These are phyloP conservation scores for Selaginella tamariscina DNA, from an alignment of 75 land plant genomes.

Conservation along the genomic window DNA sequence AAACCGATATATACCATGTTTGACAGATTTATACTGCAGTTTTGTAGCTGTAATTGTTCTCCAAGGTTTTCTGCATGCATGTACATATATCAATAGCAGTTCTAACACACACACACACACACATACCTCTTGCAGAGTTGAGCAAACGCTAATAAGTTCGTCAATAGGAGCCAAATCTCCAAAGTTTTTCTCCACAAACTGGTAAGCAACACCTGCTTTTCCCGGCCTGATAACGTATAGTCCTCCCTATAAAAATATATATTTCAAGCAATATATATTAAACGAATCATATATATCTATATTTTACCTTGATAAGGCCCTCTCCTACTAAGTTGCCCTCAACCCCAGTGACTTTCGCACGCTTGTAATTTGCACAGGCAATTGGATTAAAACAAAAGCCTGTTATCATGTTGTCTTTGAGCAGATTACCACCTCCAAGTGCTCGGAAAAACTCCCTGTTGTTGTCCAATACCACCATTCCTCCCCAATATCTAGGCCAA, in stretches of 20 bases:
- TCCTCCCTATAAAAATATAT: too few relatives aligned
- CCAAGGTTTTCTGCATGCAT: too few relatives aligned
- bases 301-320: slow-evolving; percentile 42
- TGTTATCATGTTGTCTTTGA: slow-evolving; percentile 35
- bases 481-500: slow-evolving; percentile 71
- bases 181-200: slow-evolving; percentile 56
- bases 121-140: slow-evolving; percentile 22
- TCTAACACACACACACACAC: too few relatives aligned
- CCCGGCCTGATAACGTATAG: slow-evolving; percentile 36
- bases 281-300: too few relatives aligned
- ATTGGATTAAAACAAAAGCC: slow-evolving; percentile 37
- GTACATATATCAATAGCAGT: too few relatives aligned
- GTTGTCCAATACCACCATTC: slow-evolving; percentile 32
- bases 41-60: too few relatives aligned
- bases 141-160: slow-evolving; percentile 49
- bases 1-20: too few relatives aligned
- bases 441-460: slow-evolving; percentile 45
- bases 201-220: slow-evolving; percentile 45
- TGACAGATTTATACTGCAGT: too few relatives aligned
- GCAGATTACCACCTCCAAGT: slow-evolving; percentile 47
- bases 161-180: slow-evolving; percentile 58
- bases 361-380: slow-evolving; percentile 37
- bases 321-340: slow-evolving; percentile 39
- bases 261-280: too few relatives aligned
- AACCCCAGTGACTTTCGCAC: slow-evolving; percentile 41